Conservation (phyloP, 805 yeast genomes). For the Wickerhamiella slavikovae region DNA sequence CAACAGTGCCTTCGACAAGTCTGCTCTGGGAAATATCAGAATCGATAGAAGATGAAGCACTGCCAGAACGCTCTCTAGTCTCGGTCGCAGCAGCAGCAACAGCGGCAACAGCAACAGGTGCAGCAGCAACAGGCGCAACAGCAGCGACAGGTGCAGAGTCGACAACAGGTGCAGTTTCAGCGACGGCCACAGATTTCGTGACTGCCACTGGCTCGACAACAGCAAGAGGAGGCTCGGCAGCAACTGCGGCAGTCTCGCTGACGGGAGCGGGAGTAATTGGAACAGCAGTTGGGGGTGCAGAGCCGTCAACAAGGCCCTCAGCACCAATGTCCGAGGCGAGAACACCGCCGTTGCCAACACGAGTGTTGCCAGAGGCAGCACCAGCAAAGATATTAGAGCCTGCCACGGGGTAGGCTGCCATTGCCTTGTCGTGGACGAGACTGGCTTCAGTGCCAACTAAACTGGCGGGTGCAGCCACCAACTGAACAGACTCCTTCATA, state of each 20-base stretch:
- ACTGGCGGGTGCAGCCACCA: neutral
- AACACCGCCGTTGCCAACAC: constrained; percentile 1
- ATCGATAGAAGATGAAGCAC: neutral
- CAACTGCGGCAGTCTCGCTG: constrained; percentile 1
- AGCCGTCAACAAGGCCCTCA: neutral
- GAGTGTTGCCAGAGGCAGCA: constrained; percentile 1
- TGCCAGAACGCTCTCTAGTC: neutral
- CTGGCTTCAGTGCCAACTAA: constrained; percentile 1
- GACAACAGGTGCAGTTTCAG: neutral
- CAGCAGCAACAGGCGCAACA: constrained; percentile 1
- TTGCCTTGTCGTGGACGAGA: constrained; percentile 11
- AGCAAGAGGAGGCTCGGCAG: constrained; percentile 2
- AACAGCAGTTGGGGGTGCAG: constrained; percentile 2
- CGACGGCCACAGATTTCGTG: neutral
- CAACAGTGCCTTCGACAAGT: constrained; percentile 6
- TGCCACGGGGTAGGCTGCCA: constrained; percentile 9
- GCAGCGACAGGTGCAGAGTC: neutral
- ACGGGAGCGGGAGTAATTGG: neutral
- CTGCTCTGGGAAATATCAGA: neutral
- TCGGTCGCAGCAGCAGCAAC: constrained; percentile 1
- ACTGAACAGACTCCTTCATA: neutral
- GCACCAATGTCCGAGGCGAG: neutral
- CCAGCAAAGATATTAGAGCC: neutral
- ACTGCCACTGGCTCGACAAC: neutral
- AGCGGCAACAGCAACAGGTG: constrained; percentile 1